Evolutionary conservation across 129 eudicot species (phyloP).

Genomic region (Flaveria ramosissima): DNA sequence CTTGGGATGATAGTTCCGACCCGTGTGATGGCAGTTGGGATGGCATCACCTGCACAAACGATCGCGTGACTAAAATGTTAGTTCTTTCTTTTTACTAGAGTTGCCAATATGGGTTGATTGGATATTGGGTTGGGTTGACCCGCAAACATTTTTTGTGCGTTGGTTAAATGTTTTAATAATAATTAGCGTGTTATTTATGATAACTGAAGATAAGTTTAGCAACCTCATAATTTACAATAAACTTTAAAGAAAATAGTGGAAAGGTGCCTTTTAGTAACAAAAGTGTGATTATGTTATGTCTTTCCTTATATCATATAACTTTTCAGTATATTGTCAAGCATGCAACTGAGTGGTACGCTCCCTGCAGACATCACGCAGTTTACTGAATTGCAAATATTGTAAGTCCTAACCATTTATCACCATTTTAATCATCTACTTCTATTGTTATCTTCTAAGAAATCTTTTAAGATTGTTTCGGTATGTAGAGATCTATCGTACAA

Average conservation of each 20-base stretch:
- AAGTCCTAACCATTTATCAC: conserved; percentile 28
- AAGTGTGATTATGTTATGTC: conserved; percentile 2
- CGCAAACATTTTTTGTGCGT: not conserved
- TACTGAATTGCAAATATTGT: conserved; percentile 63
- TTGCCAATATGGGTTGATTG: not conserved
- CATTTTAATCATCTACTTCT: not conserved
- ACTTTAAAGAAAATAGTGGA: not conserved
- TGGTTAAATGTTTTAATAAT: not conserved
- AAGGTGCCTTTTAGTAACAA: not conserved
- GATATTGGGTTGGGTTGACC: not conserved
- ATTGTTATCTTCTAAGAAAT: not conserved
- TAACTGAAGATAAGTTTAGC: not conserved
- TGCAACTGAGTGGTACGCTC: conserved; percentile 51
- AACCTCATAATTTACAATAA: too few relatives aligned
- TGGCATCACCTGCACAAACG: conserved; percentile 53
- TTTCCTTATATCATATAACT: not conserved
- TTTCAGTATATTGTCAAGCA: conserved; percentile 63
- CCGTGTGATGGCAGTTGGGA: conserved; percentile 66
- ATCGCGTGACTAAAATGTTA: conserved; percentile 62
- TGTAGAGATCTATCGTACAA: conserved; percentile 90
- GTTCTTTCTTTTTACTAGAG: not conserved
- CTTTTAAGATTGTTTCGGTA: not conserved
- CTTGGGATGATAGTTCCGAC: conserved; percentile 52
- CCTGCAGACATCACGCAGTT: conserved; percentile 54
- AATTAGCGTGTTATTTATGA: not conserved